These are phyloP conservation scores for Debaryomyces coudertii DNA, from an alignment of 1,139 yeast genomes.

Conservation along the genomic window DNA sequence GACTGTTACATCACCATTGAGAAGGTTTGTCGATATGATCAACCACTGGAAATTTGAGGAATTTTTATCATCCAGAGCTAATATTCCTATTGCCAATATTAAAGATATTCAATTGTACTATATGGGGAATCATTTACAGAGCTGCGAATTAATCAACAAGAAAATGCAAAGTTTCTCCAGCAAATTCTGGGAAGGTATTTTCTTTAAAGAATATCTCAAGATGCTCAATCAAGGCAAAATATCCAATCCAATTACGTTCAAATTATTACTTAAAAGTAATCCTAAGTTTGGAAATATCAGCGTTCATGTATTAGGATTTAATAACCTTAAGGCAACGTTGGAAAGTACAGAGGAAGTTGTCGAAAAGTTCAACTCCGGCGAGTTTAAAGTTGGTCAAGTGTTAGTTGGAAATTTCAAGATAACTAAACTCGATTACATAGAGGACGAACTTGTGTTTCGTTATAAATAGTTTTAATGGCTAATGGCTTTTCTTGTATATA, in stretches of 20 bases:
- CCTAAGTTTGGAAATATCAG: conserved; percentile 31
- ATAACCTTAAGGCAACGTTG: conserved; percentile 28
- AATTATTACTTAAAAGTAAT: conserved; percentile 29
- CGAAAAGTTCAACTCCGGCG: conserved; percentile 23
- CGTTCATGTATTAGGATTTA: conserved; percentile 34
- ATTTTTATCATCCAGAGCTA: conserved; percentile 18
- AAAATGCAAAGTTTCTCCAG: conserved; percentile 29
- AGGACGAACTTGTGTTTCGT: conserved; percentile 31
- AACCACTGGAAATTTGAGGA: conserved; percentile 64
- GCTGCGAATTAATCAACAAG: conserved; percentile 32
- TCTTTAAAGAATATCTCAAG: conserved; percentile 33
- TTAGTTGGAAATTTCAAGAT: conserved; percentile 25
- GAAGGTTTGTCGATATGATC: conserved; percentile 82
- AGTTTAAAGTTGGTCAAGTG: conserved; percentile 27
- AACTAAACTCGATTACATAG: conserved; percentile 35
- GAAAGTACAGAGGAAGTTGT: conserved; percentile 25
- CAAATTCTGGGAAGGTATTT: conserved; percentile 45
- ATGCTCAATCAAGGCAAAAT: conserved; percentile 21
- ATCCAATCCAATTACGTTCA: conserved; percentile 26
- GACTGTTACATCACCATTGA: conserved; percentile 85
- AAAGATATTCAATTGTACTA: conserved; percentile 19
- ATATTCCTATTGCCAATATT: conserved; percentile 10
- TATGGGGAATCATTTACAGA: conserved; percentile 35
- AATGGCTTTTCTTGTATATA: conserved; percentile 2
- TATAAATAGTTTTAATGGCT: conserved; percentile 4